Percentiles rank a stretch among this genome's conserved stretches.
Conservation (phyloP, 257 asterid genomes). For the Solanum infundibuliforme region DNA sequence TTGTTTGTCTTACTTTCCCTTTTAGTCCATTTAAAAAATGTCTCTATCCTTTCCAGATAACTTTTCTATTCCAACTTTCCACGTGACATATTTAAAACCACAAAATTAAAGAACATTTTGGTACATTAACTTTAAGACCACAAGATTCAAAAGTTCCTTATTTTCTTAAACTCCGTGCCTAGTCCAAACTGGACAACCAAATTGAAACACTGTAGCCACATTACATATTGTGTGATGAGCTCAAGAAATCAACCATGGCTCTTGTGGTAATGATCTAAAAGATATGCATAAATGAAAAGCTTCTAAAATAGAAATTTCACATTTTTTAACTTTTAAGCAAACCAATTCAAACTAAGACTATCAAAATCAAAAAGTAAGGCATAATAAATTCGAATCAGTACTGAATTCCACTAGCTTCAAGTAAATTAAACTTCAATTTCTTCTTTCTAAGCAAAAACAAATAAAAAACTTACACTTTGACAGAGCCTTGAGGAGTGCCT, state of each 20-base stretch:
- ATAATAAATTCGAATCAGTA: neutral
- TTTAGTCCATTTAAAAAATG: neutral
- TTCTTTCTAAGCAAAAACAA: neutral
- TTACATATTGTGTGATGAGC: neutral
- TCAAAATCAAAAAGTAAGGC: neutral
- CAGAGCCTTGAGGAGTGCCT: conserved; percentile 86
- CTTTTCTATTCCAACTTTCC: neutral
- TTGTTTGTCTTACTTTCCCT: neutral
- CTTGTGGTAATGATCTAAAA: neutral
- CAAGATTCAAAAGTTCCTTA: neutral
- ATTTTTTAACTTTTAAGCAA: neutral
- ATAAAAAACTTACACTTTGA: conserved; percentile 63
- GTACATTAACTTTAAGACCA: neutral
- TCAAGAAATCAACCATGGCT: neutral
- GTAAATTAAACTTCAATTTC: neutral
- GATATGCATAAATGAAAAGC: neutral
- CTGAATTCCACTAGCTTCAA: neutral
- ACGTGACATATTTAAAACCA: rapidly evolving
- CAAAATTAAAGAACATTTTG: neutral
- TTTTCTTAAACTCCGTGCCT: neutral
- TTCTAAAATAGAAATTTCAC: neutral
- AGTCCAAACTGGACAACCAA: neutral
- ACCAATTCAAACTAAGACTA: neutral
- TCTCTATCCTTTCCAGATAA: neutral
- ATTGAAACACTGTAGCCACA: neutral